Conservation (phyloP, 441 rosid genomes). For the Capsella rubella region DNA sequence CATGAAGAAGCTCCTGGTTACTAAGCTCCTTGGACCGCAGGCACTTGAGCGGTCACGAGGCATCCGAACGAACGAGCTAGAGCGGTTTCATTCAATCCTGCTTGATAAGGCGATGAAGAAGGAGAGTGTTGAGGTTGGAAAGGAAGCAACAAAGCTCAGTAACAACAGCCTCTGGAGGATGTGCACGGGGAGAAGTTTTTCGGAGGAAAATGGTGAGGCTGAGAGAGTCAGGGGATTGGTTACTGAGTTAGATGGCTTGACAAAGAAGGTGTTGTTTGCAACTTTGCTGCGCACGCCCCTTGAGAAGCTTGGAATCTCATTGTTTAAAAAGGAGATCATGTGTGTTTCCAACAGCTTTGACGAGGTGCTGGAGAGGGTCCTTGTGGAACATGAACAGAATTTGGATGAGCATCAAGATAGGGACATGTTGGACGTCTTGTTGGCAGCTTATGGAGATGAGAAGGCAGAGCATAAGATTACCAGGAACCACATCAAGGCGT, state of each 20-base stretch:
- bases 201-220: slow-evolving; percentile 51
- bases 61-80: slow-evolving; percentile 44
- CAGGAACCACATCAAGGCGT: slow-evolving; percentile 42
- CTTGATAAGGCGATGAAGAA: slow-evolving; percentile 9
- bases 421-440: slow-evolving; percentile 49
- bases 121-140: slow-evolving; percentile 28
- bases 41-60: slow-evolving; percentile 39
- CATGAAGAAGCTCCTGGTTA: slow-evolving; percentile 52
- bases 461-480: slow-evolving; percentile 43
- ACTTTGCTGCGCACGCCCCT: slow-evolving; percentile 35
- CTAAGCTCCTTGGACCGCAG: slow-evolving; percentile 38
- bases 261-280: slow-evolving; percentile 40
- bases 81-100: slow-evolving; percentile 11
- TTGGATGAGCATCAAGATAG: slow-evolving; percentile 12
- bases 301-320: slow-evolving; percentile 32
- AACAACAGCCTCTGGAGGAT: slow-evolving; percentile 36
- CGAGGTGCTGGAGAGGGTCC: slow-evolving; percentile 47
- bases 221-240: slow-evolving; percentile 43
- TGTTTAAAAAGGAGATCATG: slow-evolving; percentile 39
- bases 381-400: slow-evolving; percentile 49
- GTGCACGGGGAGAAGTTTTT: slow-evolving; percentile 47
- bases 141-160: slow-evolving; percentile 34
- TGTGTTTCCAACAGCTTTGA: slow-evolving; percentile 12
- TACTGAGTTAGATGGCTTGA: slow-evolving; percentile 18
- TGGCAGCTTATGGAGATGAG: slow-evolving; percentile 36